A percentile compares a stretch with the other conserved stretches of the same genome.
Conservation (phyloP, 169 alveolate species). For the Amoebophrya sp. region DNA sequence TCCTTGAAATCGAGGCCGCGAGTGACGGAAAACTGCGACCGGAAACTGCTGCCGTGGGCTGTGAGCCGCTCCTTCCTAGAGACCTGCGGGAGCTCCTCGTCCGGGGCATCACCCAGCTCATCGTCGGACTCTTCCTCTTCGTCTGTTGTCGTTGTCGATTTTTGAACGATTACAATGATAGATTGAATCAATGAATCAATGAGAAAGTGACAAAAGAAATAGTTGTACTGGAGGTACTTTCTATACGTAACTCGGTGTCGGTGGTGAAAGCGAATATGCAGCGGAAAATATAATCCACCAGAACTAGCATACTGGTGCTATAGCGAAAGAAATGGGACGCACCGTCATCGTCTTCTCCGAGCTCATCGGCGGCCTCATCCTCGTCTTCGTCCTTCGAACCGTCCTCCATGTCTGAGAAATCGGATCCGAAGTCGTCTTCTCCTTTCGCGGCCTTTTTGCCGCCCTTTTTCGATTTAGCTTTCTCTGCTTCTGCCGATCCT, state of each 20-base stretch:
- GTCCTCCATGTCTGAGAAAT: neutral
- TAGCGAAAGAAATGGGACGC: neutral
- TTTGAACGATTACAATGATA: no score
- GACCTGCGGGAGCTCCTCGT: neutral
- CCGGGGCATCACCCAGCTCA: neutral
- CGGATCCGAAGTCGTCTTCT: neutral
- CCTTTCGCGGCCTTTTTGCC: neutral
- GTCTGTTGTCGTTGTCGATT: neutral
- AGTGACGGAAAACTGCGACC: neutral
- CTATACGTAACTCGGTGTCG: neutral
- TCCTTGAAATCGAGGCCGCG: slow-evolving; percentile 57
- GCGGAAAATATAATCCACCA: neutral
- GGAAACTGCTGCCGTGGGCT: neutral
- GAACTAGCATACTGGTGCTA: neutral
- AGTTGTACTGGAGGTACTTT: neutral
- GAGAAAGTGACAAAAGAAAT: neutral
- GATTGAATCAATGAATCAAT: neutral
- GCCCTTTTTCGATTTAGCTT: neutral
- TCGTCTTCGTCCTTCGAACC: no score
- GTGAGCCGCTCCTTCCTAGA: neutral
- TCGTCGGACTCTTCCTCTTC: neutral
- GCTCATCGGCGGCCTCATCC: no score
- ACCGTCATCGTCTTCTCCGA: neutral
- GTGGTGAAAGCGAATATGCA: no score
- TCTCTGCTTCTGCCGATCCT: no score